A percentile compares a stretch with the other conserved stretches of the same genome.
phyloP scores from a whole-genome alignment of 1,284 basidiomycete genomes.

The Chiua sp. region DNA sequence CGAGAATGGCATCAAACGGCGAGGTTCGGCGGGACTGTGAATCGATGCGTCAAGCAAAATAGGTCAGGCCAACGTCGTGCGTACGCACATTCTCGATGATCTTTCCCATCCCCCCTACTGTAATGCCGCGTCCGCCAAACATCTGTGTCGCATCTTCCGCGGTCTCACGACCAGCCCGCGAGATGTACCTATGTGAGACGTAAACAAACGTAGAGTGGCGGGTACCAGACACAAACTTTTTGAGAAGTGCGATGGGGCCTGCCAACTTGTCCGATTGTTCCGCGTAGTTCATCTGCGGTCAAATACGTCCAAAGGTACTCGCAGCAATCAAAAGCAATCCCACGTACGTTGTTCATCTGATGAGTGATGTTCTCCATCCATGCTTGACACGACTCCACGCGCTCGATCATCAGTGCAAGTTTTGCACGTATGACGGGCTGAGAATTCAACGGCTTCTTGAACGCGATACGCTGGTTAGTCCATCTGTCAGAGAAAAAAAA shows the following conservation, averaged over 20 bases:
- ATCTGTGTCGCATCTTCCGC: constrained; percentile 73
- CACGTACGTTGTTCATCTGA: constrained; percentile 89
- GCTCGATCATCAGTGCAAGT: constrained; percentile 88
- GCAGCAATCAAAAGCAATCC: neutral
- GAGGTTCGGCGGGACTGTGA: constrained; percentile 45
- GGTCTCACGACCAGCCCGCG: constrained; percentile 69
- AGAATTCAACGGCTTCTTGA: constrained; percentile 87
- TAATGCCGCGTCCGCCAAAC: constrained; percentile 68
- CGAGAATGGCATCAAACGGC: constrained; percentile 54
- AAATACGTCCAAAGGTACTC: constrained; percentile 1
- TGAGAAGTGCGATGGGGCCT: constrained; percentile 74
- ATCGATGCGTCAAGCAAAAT: neutral
- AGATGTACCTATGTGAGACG: constrained; percentile 58
- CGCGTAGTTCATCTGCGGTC: constrained; percentile 71
- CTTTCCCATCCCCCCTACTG: constrained; percentile 69
- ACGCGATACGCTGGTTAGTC: constrained; percentile 84
- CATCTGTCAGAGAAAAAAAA: constrained; percentile 55
- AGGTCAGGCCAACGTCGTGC: neutral
- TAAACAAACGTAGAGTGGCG: neutral
- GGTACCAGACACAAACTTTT: constrained; percentile 55
- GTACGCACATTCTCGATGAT: constrained; percentile 61
- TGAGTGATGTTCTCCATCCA: constrained; percentile 92
- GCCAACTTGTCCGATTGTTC: constrained; percentile 82
- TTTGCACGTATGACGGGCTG: constrained; percentile 94
- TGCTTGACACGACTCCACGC: constrained; percentile 86